phyloP scores from a whole-genome alignment of 176 grass and related monocot genomes.

The Elymus sibiricus region DNA sequence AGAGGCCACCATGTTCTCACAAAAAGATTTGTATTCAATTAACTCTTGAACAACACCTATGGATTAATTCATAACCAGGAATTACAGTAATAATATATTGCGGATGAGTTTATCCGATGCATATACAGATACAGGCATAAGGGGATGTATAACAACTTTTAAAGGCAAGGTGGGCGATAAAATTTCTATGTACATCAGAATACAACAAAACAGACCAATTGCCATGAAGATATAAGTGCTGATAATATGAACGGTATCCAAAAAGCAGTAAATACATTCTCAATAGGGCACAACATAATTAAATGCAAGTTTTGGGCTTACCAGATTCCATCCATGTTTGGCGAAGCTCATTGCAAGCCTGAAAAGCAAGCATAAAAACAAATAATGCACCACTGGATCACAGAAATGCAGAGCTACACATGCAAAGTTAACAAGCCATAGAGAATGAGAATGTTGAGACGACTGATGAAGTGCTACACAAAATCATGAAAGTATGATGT shows the following conservation, averaged over 20 bases:
- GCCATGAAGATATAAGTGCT: not conserved
- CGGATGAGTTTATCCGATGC: not conserved
- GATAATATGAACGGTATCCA: not conserved
- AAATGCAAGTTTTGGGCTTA: constrained; percentile 31
- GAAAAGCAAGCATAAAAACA: constrained; percentile 26
- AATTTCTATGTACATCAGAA: not conserved
- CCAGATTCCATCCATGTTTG: constrained; percentile 99
- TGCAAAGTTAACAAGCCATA: not conserved
- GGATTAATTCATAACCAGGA: constrained; percentile 1
- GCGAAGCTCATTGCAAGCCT: constrained; percentile 95
- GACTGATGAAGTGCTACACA: constrained; percentile 1
- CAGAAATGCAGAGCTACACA: not conserved
- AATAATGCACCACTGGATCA: not conserved
- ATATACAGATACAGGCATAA: not conserved
- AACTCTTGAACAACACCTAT: not conserved
- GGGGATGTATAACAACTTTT: not conserved
- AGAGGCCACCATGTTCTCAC: not conserved
- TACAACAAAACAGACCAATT: not conserved
- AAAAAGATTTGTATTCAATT: not conserved
- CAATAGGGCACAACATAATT: not conserved
- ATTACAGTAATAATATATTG: not conserved
- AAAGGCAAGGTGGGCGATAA: not conserved
- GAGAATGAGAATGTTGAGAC: not conserved
- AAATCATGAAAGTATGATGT: not conserved
- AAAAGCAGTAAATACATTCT: not conserved